These are phyloP conservation scores for Ophiocordyceps robertsii DNA, from an alignment of 2,329 filamentous ascomycete species.

Conservation along the genomic window DNA sequence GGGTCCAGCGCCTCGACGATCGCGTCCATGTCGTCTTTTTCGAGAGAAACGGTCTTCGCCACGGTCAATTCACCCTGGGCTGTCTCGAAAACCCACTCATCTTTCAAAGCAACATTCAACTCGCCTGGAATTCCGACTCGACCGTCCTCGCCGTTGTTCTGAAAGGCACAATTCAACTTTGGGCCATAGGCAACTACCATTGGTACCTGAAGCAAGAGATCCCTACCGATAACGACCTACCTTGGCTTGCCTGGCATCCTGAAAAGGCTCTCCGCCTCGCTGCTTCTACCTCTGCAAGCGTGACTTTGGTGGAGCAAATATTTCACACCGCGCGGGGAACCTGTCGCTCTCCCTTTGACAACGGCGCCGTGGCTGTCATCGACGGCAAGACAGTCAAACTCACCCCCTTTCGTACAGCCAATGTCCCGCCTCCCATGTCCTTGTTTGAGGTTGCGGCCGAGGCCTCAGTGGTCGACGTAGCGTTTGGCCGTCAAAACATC, in stretches of 20 bases:
- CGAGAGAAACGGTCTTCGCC: conserved; percentile 91
- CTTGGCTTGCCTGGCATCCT: conserved; percentile 60
- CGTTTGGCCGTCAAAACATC: conserved; percentile 51
- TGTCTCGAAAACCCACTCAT: conserved; percentile 42
- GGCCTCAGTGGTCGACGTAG: conserved; percentile 57
- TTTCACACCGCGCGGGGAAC: conserved; percentile 58
- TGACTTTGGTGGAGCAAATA: conserved; percentile 52
- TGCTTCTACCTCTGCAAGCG: conserved; percentile 32
- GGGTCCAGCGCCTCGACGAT: conserved; percentile 58
- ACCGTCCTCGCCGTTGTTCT: conserved; percentile 76
- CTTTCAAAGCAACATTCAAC: conserved; percentile 42
- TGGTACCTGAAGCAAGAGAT: conserved; percentile 96
- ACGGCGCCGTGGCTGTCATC: conserved; percentile 68
- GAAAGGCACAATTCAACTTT: conserved; percentile 67
- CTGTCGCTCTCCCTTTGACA: conserved; percentile 56
- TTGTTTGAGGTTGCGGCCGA: conserved; percentile 56
- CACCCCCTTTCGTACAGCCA: conserved; percentile 72
- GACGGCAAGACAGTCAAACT: conserved; percentile 71
- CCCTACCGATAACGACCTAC: conserved; percentile 21
- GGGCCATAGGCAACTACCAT: conserved; percentile 96
- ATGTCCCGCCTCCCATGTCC: conserved; percentile 87
- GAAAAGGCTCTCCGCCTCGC: conserved; percentile 66
- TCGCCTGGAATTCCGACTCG: conserved; percentile 88
- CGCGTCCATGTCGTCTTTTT: conserved; percentile 84
- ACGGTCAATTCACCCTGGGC: conserved; percentile 81